Conservation (phyloP, 805 yeast genomes). For the Sungouiella blattae region DNA sequence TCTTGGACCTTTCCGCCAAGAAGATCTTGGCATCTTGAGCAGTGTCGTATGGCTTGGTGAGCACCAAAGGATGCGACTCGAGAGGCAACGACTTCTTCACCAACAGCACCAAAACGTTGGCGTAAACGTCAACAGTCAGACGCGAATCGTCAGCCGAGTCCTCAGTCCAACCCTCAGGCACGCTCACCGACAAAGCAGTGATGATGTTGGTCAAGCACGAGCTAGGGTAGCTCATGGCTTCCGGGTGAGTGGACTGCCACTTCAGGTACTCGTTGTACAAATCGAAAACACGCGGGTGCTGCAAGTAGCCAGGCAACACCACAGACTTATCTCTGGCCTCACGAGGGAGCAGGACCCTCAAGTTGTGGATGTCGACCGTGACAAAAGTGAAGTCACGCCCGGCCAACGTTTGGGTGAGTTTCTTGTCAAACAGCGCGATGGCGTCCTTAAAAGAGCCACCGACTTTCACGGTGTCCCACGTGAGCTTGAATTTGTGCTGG, state of each 20-base stretch:
- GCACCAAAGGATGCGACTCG: constrained; percentile 50
- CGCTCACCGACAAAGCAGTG: constrained; percentile 45
- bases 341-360: constrained; percentile 73
- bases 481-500: constrained; percentile 47
- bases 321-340: constrained; percentile 78
- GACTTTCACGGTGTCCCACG: constrained; percentile 58
- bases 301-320: constrained; percentile 68
- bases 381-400: constrained; percentile 60
- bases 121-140: constrained; percentile 40
- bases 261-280: constrained; percentile 67
- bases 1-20: constrained; percentile 66
- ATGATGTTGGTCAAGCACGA: constrained; percentile 38
- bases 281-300: constrained; percentile 75
- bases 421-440: constrained; percentile 49
- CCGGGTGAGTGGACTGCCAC: constrained; percentile 64
- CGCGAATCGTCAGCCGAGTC: constrained; percentile 28
- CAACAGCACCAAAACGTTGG: constrained; percentile 45
- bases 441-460: constrained; percentile 65
- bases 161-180: constrained; percentile 32
- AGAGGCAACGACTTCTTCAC: constrained; percentile 46
- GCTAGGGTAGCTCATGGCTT: constrained; percentile 36
- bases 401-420: constrained; percentile 42
- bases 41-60: constrained; percentile 73
- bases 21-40: constrained; percentile 70
- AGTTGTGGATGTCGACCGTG: constrained; percentile 63